Conservation (phyloP, 2,329 filamentous ascomycete genomes). For the Colletotrichum ledebouriae region DNA sequence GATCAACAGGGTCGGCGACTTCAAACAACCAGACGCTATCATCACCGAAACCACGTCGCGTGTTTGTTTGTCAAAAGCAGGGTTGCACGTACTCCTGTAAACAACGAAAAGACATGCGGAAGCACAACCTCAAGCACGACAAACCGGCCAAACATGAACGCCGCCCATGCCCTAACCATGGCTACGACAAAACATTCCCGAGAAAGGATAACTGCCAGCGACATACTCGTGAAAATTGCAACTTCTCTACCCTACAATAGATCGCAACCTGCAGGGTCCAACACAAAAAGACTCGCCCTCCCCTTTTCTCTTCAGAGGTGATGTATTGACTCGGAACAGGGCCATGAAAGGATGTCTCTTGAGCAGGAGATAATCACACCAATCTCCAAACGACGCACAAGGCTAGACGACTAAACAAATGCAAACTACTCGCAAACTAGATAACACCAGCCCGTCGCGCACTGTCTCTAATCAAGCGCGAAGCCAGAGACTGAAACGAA, state of each 20-base stretch:
- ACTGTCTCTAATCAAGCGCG: too few relatives aligned
- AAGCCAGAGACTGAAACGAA: too few relatives aligned
- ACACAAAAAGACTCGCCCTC: not conserved
- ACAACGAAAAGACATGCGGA: constrained; percentile 1
- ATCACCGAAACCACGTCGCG: not conserved
- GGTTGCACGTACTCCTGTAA: constrained; percentile 14
- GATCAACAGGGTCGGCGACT: not conserved
- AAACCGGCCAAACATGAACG: not conserved
- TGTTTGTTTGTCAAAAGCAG: not conserved
- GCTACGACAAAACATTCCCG: not conserved
- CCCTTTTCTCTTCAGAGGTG: not conserved
- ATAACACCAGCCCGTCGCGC: too few relatives aligned
- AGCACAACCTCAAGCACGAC: constrained; percentile 1
- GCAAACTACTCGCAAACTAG: too few relatives aligned
- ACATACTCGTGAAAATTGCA: not conserved
- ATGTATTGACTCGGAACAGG: too few relatives aligned
- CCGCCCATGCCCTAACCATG: not conserved
- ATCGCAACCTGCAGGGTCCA: not conserved
- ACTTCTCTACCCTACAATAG: not conserved
- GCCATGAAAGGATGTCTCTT: too few relatives aligned
- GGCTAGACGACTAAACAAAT: too few relatives aligned
- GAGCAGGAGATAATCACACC: too few relatives aligned
- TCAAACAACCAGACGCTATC: not conserved
- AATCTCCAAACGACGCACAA: too few relatives aligned
- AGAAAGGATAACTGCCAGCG: constrained; percentile 7